Base-by-base conservation (phyloP, 805 yeast genomes). In the Candida koratica region DNA sequence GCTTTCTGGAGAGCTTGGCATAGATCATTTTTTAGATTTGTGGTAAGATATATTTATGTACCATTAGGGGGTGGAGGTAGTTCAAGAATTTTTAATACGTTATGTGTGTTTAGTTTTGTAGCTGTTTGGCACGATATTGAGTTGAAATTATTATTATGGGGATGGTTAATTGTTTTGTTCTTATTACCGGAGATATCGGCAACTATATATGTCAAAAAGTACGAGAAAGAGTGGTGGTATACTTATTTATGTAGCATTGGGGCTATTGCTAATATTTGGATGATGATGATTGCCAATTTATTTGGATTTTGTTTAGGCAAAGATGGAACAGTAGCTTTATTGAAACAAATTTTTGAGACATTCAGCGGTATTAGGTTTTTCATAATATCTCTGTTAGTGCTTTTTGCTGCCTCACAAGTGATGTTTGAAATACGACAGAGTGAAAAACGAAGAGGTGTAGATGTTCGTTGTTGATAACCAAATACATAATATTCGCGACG, bases 1-100 rank as follows among this genome's bases (percentile, higher is more conserved):
- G 87, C 93, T n/a, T 93, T 93, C 57, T 93, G 99, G 99, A 74
- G 97, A 54, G 95, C 96, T 3, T 93, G 99, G 99, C 99, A 93
- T 60, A 75, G 97, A 52, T 82, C 95, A 32, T 93, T 69, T 64
- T 89, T 90, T 61, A 75, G 83, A 47, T 93, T 96, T 95, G 83
- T 85, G 22, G 74, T 84, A 17, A 71, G 95, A 43, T 93, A 93
- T 58, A 74, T 93, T 26, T 93, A 93, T 50, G 71, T 93, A 15
- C 98, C 98, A 3, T 62, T 93, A 42, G 97, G 97, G 8, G 72
- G 71, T 4, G 96, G 97, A 0, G 71, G 84, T 0, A 65, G 61
- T 6, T 75, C 79, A 48, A 71, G 97, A 44, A 61, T 90, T 6
- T 47, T 84, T 32, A 88, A 90, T 43, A 79, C 89, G 8, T 61